Evolutionary conservation across 305 asterid genomes (phyloP), one percentile per base, ranked within the genome.

Genomic region (Ilex paraguariensis): DNA sequence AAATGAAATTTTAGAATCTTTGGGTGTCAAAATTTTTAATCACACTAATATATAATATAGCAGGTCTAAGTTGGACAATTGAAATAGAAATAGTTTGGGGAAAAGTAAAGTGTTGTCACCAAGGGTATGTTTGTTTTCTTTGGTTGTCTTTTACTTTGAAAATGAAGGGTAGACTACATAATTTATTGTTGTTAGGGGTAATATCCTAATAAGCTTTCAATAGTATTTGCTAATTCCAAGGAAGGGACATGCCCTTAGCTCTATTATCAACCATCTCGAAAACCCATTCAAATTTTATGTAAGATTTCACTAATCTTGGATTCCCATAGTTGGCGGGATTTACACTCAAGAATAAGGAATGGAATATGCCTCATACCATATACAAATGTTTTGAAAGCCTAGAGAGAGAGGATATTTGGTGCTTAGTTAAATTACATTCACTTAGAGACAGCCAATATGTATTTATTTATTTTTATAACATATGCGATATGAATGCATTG

Each of bases 71-170:
- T 13, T 50, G 15, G 59, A 54, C 31, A 55, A 68, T 58, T 68
- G 73, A 45, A 70, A 74, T 52, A 32, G n/a, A 64, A 50, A 44
- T 0, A 49, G 60, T 65, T 70, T 70, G 62, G 77, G 87, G 74
- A 71, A 84, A 84, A 80, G 91, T 80, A 80, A 82, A 76, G 64
- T 59, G 86, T 82, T 80, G 91, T 84, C 91, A 80, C 70, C 79
- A 73, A 80, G 79, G 82, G 73, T 65, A 70, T 70, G 84, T 75
- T 76, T 79, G 88, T 82, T 77, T n/a, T 82, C 75, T 72, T 72
- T 56, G 45, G 61, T 78, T 81, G 87, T 87, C 82, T 70, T 79
- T 60, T 82, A 57, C 79, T 57, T 67, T 57, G 66, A 56, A 69
- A 48, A 50, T 39, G 55, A 59, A 70, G 46, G 21, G 56, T n/a